A percentile compares a stretch with the other conserved stretches of the same genome.
phyloP scores from a whole-genome alignment of 1,284 basidiomycete genomes.

The Chalciporus sp. region DNA sequence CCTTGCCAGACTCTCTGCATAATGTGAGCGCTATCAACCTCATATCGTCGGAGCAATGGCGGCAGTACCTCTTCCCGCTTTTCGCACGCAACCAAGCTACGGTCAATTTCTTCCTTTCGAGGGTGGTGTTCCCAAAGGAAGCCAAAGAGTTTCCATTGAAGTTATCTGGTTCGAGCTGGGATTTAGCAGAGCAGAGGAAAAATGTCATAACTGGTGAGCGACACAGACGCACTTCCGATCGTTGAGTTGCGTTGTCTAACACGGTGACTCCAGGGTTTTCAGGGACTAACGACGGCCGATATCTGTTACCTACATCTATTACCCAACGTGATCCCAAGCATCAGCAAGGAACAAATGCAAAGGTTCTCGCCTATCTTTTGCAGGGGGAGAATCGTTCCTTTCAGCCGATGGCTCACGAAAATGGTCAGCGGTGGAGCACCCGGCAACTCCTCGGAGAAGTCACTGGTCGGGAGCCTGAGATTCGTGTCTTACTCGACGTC shows the following conservation, averaged over 20 bases:
- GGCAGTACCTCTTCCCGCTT: conserved; percentile 33
- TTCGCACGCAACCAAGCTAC: conserved; percentile 43
- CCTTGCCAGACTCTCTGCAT: conserved; percentile 34
- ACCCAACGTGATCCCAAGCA: conserved; percentile 43
- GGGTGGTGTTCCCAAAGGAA: conserved; percentile 33
- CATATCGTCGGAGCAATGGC: conserved; percentile 41
- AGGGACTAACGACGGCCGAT: neutral
- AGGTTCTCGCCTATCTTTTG: conserved; percentile 47
- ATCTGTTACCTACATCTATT: conserved; percentile 48
- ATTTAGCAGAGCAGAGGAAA: conserved; percentile 24
- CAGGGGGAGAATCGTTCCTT: conserved; percentile 47
- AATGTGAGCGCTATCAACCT: conserved; percentile 44
- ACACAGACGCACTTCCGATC: neutral
- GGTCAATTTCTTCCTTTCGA: conserved; percentile 52
- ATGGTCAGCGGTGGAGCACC: conserved; percentile 31
- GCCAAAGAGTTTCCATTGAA: conserved; percentile 4
- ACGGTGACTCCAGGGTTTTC: conserved; percentile 16
- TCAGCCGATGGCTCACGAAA: conserved; percentile 21
- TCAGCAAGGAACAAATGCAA: conserved; percentile 51
- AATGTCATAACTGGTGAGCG: conserved; percentile 11
- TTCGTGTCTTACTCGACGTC: conserved; percentile 53
- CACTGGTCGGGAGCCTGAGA: conserved; percentile 35
- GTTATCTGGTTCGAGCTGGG: conserved; percentile 45
- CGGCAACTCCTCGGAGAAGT: conserved; percentile 39
- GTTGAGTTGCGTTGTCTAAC: neutral